These are phyloP conservation scores for Geranium rotundifolium DNA, from an alignment of 345 rosid genomes.

Conservation along the genomic window DNA sequence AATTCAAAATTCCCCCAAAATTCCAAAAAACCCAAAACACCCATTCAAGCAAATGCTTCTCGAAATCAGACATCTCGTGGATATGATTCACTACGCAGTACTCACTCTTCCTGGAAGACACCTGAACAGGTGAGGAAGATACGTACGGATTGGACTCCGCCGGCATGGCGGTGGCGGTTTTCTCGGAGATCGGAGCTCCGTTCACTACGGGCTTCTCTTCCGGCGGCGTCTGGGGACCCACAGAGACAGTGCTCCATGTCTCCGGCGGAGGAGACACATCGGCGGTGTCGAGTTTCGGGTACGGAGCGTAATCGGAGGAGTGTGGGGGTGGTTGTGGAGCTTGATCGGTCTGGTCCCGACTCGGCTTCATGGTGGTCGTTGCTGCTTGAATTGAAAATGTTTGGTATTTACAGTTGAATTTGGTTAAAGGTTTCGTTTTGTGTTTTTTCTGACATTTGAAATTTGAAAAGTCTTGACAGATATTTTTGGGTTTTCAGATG, in stretches of 20 bases:
- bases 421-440: too few relatives aligned
- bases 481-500: too few relatives aligned
- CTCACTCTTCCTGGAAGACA: slow-evolving; percentile 50
- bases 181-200: slow-evolving; percentile 33
- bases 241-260: slow-evolving; percentile 21
- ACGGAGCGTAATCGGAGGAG: slow-evolving; percentile 75
- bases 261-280: slow-evolving; percentile 59
- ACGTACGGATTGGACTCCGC: slow-evolving; percentile 75
- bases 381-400: not conserved
- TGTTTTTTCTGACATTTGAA: too few relatives aligned
- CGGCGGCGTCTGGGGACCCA: slow-evolving; percentile 7
- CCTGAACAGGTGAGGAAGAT: slow-evolving; percentile 33
- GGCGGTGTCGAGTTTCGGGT: slow-evolving; percentile 72
- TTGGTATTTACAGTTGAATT: too few relatives aligned
- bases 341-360: slow-evolving; percentile 2
- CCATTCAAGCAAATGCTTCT: not conserved
- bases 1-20: not conserved
- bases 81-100: not conserved
- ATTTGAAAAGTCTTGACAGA: too few relatives aligned
- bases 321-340: slow-evolving; percentile 18
- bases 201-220: not conserved
- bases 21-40: not conserved
- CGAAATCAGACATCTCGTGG: too few relatives aligned
- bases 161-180: slow-evolving; percentile 70
- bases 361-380: too few relatives aligned